Percentiles rank a stretch among this genome's conserved stretches.
phyloP scores from a whole-genome alignment of 2,329 filamentous ascomycete species.

The Aquanectria penicillioides region DNA sequence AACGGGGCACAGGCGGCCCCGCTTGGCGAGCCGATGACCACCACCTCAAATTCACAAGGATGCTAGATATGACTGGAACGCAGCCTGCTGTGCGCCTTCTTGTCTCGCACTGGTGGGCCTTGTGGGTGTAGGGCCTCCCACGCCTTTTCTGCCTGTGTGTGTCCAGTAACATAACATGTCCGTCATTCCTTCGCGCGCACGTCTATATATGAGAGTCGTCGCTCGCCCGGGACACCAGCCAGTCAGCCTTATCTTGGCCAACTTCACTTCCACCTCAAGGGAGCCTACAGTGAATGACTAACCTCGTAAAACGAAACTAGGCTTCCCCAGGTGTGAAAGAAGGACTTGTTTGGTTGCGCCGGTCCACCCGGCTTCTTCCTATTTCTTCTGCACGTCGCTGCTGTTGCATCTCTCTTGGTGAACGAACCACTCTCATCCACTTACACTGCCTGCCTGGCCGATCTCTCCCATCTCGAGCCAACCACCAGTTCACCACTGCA shows the following conservation, averaged over 20 bases:
- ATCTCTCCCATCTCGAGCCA: not conserved
- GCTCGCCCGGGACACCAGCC: conserved; percentile 12
- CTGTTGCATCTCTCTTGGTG: conserved; percentile 32
- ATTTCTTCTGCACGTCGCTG: conserved; percentile 26
- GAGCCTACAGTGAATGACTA: conserved; percentile 38
- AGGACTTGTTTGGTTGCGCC: conserved; percentile 29
- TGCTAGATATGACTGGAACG: conserved; percentile 34
- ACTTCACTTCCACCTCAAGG: conserved; percentile 23
- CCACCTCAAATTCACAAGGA: conserved; percentile 35
- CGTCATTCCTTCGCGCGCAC: conserved; percentile 14
- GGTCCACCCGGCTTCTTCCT: conserved; percentile 33
- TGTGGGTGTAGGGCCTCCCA: not conserved
- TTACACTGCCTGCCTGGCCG: conserved; percentile 20
- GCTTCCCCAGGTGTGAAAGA: conserved; percentile 31
- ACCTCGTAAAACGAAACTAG: conserved; percentile 32
- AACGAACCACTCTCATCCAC: conserved; percentile 19
- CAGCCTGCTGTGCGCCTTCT: conserved; percentile 29
- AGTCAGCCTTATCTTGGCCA: conserved; percentile 26
- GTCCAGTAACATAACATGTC: conserved; percentile 15
- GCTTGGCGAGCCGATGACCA: conserved; percentile 40
- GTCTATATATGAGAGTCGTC: conserved; percentile 36
- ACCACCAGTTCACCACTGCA: conserved; percentile 9
- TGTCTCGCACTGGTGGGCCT: conserved; percentile 13
- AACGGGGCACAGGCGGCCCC: conserved; percentile 31
- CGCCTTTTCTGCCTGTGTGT: conserved; percentile 29